These are phyloP conservation scores for Stygiomarasmius scandens DNA, from an alignment of 1,284 basidiomycete genomes.

Conservation along the genomic window DNA sequence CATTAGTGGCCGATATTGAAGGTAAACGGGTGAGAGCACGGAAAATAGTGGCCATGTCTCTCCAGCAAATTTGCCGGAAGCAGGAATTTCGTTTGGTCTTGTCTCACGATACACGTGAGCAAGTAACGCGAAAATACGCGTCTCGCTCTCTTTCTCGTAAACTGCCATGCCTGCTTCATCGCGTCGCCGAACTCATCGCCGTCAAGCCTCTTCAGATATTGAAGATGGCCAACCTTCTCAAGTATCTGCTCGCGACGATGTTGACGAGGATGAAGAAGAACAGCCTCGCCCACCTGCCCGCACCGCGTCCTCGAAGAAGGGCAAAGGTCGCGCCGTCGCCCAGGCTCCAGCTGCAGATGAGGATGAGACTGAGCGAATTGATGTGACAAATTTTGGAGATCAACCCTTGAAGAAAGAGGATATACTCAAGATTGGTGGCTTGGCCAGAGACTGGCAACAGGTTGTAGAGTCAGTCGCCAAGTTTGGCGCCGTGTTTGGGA, in stretches of 20 bases:
- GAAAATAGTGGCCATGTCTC: background rate
- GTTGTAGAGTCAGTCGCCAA: slow-evolving; percentile 50
- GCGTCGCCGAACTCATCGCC: slow-evolving; percentile 39
- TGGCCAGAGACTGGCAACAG: slow-evolving; percentile 61
- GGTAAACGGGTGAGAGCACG: background rate
- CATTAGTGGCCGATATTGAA: background rate
- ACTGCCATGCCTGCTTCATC: slow-evolving; percentile 51
- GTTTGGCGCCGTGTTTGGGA: slow-evolving; percentile 50
- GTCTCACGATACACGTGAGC: no score
- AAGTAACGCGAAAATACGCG: background rate
- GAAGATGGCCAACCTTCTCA: slow-evolving; percentile 54
- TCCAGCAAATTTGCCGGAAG: background rate
- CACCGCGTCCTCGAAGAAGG: slow-evolving; percentile 38
- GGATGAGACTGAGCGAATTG: slow-evolving; percentile 51
- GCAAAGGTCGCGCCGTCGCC: slow-evolving; percentile 22
- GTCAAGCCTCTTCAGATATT: slow-evolving; percentile 60
- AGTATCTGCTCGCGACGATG: slow-evolving; percentile 31
- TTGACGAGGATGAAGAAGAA: slow-evolving; percentile 44
- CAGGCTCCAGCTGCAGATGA: slow-evolving; percentile 33
- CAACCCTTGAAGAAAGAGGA: slow-evolving; percentile 61
- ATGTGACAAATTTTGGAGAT: slow-evolving; percentile 59
- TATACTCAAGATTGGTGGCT: slow-evolving; percentile 51
- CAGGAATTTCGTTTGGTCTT: background rate
- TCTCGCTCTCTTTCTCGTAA: slow-evolving; percentile 1
- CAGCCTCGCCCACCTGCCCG: slow-evolving; percentile 38